phyloP scores from a whole-genome alignment of 2,329 filamentous ascomycete genomes.

The Apiospora phragmitis region DNA sequence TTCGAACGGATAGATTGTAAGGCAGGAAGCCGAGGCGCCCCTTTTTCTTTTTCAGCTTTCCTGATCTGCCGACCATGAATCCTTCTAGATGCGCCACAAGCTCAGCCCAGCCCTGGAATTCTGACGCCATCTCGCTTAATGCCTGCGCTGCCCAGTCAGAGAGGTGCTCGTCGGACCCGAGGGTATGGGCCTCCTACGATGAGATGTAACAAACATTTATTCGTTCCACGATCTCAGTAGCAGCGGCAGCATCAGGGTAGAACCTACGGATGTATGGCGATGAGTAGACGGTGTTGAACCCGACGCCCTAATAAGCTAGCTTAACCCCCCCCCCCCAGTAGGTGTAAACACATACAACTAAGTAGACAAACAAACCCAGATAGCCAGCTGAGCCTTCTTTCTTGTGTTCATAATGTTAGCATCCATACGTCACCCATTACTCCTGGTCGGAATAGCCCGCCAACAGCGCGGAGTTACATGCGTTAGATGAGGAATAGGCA shows the following conservation, averaged over 20 bases:
- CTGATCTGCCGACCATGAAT: neutral
- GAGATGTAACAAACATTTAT: neutral
- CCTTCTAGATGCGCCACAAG: slow-evolving; percentile 1
- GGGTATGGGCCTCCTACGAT: neutral
- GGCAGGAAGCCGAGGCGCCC: neutral
- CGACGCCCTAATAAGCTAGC: neutral
- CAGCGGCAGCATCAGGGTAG: neutral
- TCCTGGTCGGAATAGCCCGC: neutral
- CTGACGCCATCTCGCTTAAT: slow-evolving; percentile 2
- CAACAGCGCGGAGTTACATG: neutral
- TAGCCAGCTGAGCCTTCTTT: neutral
- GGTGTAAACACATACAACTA: neutral
- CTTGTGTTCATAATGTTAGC: neutral
- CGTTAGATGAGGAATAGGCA: no score
- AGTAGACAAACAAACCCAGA: neutral
- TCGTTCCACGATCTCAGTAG: neutral
- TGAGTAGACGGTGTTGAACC: neutral
- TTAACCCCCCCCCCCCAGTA: no score
- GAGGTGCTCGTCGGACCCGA: neutral
- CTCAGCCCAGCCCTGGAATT: neutral
- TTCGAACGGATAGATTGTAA: neutral
- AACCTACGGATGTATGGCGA: neutral
- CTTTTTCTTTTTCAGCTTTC: neutral
- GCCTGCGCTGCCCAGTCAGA: neutral
- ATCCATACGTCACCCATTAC: neutral